Percentiles rank a stretch among this genome's conserved stretches.
phyloP scores from a whole-genome alignment of 768 basidiomycete genomes.

The Chlorophyllum brunneum region DNA sequence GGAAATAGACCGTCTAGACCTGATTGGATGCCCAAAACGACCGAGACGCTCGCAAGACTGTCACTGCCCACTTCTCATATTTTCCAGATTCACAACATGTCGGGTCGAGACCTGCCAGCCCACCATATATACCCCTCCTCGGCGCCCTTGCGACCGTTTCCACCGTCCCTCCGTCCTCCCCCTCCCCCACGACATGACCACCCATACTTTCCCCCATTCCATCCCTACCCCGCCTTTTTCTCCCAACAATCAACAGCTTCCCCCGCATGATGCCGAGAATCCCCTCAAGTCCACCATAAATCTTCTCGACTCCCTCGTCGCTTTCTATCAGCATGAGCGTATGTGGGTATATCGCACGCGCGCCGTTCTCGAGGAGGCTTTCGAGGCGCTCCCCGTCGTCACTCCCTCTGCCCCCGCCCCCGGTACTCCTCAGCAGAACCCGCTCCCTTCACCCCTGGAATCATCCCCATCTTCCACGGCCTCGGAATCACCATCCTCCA shows the following conservation, averaged over 20 bases:
- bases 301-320: constrained; percentile 60
- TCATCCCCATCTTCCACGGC: neutral
- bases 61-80: constrained; percentile 5
- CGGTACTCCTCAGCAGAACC: neutral
- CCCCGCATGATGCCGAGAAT: constrained; percentile 21
- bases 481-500: neutral
- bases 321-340: constrained; percentile 68
- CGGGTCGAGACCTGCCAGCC: constrained; percentile 15
- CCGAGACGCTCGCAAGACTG: constrained; percentile 9
- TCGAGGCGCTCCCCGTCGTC: constrained; percentile 22
- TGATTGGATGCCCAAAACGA: constrained; percentile 13
- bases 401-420: neutral
- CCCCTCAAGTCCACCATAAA: constrained; percentile 46
- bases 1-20: constrained; percentile 11
- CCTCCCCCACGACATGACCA: constrained; percentile 21
- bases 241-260: constrained; percentile 24
- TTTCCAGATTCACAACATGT: constrained; percentile 17
- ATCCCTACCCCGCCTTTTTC: constrained; percentile 33
- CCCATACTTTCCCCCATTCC: constrained; percentile 23
- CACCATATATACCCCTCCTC: constrained; percentile 14
- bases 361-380: constrained; percentile 48
- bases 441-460: constrained; percentile 3
- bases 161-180: constrained; percentile 9
- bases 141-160: neutral
- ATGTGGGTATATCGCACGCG: constrained; percentile 70